Evolutionary conservation across 805 yeast species (phyloP).

Genomic region (Zygosaccharomyces lentus): DNA sequence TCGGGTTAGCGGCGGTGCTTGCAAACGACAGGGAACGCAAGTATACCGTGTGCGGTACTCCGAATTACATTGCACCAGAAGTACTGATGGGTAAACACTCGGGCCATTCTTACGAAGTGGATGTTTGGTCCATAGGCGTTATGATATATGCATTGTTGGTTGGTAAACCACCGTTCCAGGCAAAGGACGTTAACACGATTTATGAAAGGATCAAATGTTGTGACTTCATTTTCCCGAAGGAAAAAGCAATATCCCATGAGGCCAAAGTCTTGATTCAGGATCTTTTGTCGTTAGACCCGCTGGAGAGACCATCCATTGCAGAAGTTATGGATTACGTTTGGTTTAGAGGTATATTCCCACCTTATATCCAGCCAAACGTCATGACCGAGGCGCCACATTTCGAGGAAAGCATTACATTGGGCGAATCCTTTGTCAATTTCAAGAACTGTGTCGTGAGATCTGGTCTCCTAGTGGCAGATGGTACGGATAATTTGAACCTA

Average conservation of each 20-base stretch:
- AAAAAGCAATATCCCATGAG: slow-evolving; percentile 58
- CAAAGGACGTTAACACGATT: slow-evolving; percentile 86
- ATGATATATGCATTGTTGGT: slow-evolving; percentile 89
- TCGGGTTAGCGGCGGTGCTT: slow-evolving; percentile 96
- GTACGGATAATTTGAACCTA: slow-evolving; percentile 3
- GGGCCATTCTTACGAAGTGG: slow-evolving; percentile 94
- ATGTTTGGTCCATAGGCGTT: slow-evolving; percentile 96
- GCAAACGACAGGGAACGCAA: slow-evolving; percentile 68
- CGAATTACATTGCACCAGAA: slow-evolving; percentile 98
- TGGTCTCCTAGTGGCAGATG: slow-evolving; percentile 44
- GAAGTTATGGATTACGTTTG: slow-evolving; percentile 79
- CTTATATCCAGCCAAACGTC: slow-evolving; percentile 47
- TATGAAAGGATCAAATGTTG: slow-evolving; percentile 85
- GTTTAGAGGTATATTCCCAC: slow-evolving; percentile 85
- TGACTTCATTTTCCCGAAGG: slow-evolving; percentile 75
- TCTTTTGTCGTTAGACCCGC: slow-evolving; percentile 73
- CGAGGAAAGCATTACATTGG: slow-evolving; percentile 48
- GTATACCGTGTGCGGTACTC: slow-evolving; percentile 96
- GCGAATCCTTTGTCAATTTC: slow-evolving; percentile 65
- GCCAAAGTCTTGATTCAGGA: slow-evolving; percentile 71
- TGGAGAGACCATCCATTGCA: slow-evolving; percentile 72
- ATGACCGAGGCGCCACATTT: slow-evolving; percentile 58
- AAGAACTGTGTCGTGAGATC: slow-evolving; percentile 58
- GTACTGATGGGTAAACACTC: slow-evolving; percentile 80
- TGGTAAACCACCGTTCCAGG: slow-evolving; percentile 98